Conservation (phyloP, 306 rosid species). For the Castanea sativa region DNA sequence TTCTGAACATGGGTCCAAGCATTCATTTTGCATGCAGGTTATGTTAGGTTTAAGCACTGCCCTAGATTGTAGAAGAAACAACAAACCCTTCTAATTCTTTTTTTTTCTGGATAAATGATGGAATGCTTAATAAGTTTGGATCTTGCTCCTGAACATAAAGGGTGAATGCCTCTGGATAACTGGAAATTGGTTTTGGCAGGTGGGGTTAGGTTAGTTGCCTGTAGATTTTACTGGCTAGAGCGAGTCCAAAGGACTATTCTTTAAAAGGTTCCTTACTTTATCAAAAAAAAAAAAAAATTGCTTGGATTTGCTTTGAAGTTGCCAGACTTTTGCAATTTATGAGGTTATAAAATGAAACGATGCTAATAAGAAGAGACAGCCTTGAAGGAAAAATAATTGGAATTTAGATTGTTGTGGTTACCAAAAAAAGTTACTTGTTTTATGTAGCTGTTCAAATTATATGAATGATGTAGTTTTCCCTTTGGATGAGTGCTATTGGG, state of each 20-base stretch:
- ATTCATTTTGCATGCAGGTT: not conserved
- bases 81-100: not conserved
- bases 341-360: not conserved
- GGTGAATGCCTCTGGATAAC: too few relatives aligned
- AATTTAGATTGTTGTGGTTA: not conserved
- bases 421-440: not conserved
- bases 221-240: too few relatives aligned
- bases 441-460: not conserved
- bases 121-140: too few relatives aligned
- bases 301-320: not conserved
- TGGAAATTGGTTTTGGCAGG: too few relatives aligned
- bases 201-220: too few relatives aligned
- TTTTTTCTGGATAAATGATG: too few relatives aligned
- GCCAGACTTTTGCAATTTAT: not conserved
- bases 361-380: not conserved
- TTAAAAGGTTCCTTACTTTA: too few relatives aligned
- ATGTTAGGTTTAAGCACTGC: not conserved
- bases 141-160: too few relatives aligned
- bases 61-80: not conserved
- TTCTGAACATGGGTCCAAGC: not conserved
- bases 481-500: not conserved
- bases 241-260: too few relatives aligned
- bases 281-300: not conserved
- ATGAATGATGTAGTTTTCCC: not conserved
- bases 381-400: not conserved